phyloP scores from a whole-genome alignment of 2,329 filamentous ascomycete genomes.

The Claviceps cyperi region DNA sequence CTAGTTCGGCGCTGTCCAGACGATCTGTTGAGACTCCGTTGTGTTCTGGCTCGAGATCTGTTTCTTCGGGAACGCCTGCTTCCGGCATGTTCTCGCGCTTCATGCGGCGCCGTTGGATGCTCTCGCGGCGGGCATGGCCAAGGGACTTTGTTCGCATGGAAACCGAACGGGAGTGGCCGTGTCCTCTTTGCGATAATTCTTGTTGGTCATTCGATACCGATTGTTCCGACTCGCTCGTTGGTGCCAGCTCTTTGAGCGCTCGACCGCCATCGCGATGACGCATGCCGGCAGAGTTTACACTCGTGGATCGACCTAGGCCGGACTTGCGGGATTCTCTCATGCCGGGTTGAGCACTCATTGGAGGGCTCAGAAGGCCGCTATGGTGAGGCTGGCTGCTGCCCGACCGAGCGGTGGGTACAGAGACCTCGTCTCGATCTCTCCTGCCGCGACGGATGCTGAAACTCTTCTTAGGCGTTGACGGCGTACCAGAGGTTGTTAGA shows the following conservation, averaged over 20 bases:
- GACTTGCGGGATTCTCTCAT: constrained; percentile 44
- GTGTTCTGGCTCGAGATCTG: constrained; percentile 59
- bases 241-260: constrained; percentile 48
- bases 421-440: constrained; percentile 37
- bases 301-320: constrained; percentile 69
- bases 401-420: constrained; percentile 32
- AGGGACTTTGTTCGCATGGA: constrained; percentile 72
- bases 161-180: constrained; percentile 40
- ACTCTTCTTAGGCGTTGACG: constrained; percentile 60
- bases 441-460: constrained; percentile 62
- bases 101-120: constrained; percentile 73
- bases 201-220: constrained; percentile 43
- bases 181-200: constrained; percentile 35
- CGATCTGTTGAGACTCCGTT: constrained; percentile 47
- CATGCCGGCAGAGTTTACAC: constrained; percentile 78
- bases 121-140: constrained; percentile 78
- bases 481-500: constrained; percentile 16
- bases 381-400: constrained; percentile 58
- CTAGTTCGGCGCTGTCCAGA: constrained; percentile 56
- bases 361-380: constrained; percentile 64
- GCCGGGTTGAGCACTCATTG: constrained; percentile 41
- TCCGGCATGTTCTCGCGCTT: constrained; percentile 58
- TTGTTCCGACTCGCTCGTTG: constrained; percentile 68
- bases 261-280: constrained; percentile 42
- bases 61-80: constrained; percentile 79